phyloP scores from a whole-genome alignment of 1,284 basidiomycete genomes.

The Exobasidium cylindrosporum region DNA sequence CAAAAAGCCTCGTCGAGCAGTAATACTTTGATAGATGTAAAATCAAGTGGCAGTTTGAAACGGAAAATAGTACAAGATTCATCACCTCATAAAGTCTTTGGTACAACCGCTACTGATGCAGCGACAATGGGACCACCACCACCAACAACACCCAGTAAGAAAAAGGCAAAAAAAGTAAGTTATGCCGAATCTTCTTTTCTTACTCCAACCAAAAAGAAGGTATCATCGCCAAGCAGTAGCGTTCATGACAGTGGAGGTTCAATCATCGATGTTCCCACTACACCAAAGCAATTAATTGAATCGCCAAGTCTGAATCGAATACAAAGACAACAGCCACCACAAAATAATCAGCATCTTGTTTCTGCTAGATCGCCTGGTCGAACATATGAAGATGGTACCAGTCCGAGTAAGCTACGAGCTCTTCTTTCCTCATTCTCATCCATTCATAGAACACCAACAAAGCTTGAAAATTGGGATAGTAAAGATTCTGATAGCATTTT shows the following conservation, averaged over 20 bases:
- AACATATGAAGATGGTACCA: background rate
- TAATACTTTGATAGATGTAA: no score
- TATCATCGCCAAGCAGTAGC: background rate
- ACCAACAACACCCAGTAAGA: conserved; percentile 16
- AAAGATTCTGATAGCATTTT: background rate
- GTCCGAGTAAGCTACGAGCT: background rate
- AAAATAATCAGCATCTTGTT: background rate
- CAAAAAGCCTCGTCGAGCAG: conserved; percentile 11
- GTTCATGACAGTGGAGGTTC: conserved; percentile 1
- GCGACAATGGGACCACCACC: conserved; percentile 11
- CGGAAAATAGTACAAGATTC: background rate
- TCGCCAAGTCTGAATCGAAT: background rate
- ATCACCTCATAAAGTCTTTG: background rate
- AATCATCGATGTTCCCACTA: background rate
- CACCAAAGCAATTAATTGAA: background rate
- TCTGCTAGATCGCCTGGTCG: background rate
- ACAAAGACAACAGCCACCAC: background rate
- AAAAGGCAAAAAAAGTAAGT: background rate
- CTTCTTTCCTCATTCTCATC: conserved; percentile 1
- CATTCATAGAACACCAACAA: background rate
- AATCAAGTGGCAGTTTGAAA: background rate
- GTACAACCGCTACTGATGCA: no score
- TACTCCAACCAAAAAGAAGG: background rate
- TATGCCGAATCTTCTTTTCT: background rate
- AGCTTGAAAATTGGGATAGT: background rate